Base-by-base conservation (phyloP, 306 rosid species). In the Lathyrus tuberosus region DNA sequence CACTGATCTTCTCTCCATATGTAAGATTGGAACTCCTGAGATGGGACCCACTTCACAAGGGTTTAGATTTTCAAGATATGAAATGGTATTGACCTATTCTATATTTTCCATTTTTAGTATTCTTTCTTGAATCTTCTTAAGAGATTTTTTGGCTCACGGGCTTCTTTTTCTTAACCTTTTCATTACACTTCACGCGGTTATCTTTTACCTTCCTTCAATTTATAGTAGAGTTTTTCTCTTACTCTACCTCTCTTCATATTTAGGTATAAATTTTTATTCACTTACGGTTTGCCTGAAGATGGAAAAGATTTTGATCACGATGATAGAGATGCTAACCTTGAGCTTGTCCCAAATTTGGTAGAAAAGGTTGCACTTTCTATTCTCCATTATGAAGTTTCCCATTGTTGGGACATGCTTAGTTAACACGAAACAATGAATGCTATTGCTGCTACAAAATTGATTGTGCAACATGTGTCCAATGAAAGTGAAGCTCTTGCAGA, bases 381-480 rank as follows among this genome's bases (percentile, higher is more conserved):
- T 82, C 88, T 94, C 81, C 98, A 87, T 67, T 86, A 87, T 60
- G 90, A 88, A 76, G 76, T 94, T 82, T 79, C 78, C 77, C 85
- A 88, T 73, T 94, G 97, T 74, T 94, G 98, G 98, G 95, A 94
- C 69, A 81, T 88, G 86, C 91, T 90, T 42, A 94, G 98, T 77
- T 84, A 83, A 12, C 83, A 57, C 43, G 96, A 94, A 79, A 88
- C 98, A 13, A 58, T 64, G 54, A 90, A 90, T 62, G 95, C 90
- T 7, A 90, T 87, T 78, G 78, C 84, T 67, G 95, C 97, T 38
- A 88, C 91, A 41, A 85, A 87, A 76, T 80, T 86, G 85, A 85
- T 94, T 14, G 90, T 86, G 62, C 88, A 88, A 79, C 95, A 94
- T 70, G 89, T 94, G 69, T 88, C 95, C 17, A 85, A 84, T 77